phyloP scores from a whole-genome alignment of 805 yeast genomes.

The Yarrowia divulgata region DNA sequence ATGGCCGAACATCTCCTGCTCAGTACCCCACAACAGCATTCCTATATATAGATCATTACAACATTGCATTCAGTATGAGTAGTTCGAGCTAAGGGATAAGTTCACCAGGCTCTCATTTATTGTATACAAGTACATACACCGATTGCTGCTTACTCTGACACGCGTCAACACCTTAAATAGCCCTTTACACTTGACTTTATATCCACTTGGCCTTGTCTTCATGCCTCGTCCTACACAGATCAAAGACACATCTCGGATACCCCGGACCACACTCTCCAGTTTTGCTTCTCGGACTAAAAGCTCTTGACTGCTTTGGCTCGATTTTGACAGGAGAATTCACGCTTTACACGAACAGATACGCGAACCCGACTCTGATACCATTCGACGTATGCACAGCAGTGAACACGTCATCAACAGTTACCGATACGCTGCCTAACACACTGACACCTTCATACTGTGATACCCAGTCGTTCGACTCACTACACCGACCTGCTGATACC shows the following conservation, averaged over 20 bases:
- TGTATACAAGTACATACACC: not conserved
- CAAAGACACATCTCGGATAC: not conserved
- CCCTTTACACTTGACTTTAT: not conserved
- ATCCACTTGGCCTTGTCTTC: slow-evolving; percentile 27
- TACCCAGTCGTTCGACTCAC: too few relatives aligned
- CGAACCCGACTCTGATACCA: too few relatives aligned
- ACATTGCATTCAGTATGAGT: not conserved
- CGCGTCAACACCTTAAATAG: not conserved
- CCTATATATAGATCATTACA: not conserved
- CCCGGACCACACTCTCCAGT: not conserved
- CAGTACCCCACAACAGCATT: too few relatives aligned
- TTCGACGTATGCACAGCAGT: too few relatives aligned
- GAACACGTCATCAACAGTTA: too few relatives aligned
- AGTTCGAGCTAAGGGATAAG: too few relatives aligned
- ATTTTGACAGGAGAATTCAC: not conserved
- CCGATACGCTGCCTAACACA: too few relatives aligned
- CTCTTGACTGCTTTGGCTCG: not conserved
- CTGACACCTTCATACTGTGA: too few relatives aligned
- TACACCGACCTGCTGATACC: not conserved
- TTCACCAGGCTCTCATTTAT: too few relatives aligned
- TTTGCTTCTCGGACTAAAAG: not conserved
- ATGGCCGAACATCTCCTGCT: not conserved
- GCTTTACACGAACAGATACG: too few relatives aligned
- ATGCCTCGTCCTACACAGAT: slow-evolving; percentile 11
- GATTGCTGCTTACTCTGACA: not conserved